phyloP scores from a whole-genome alignment of 2,329 filamentous ascomycete genomes.

The Diaporthe helianthi region DNA sequence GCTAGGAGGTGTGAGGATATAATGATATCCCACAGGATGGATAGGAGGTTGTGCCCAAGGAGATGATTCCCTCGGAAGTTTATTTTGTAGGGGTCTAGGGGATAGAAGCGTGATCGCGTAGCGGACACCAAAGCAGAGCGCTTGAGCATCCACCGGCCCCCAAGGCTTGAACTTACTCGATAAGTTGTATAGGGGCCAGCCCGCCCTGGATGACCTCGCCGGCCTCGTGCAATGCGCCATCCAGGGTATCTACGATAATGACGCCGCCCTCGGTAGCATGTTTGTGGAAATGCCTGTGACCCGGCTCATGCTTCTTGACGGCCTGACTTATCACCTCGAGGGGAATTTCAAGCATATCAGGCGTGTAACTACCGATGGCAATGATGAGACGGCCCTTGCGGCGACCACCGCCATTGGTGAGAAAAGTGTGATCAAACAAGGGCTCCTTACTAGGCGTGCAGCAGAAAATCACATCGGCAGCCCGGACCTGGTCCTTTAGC shows the following conservation, averaged over 20 bases:
- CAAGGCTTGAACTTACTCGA: constrained; percentile 64
- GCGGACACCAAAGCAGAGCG: too few species aligned
- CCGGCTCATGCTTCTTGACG: constrained; percentile 51
- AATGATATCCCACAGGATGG: too few species aligned
- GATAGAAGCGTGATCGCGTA: too few species aligned
- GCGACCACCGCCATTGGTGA: constrained; percentile 75
- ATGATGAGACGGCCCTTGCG: constrained; percentile 75
- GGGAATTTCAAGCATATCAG: constrained; percentile 83
- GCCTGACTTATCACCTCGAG: constrained; percentile 75
- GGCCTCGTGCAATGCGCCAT: constrained; percentile 80
- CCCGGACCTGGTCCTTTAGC: constrained; percentile 73
- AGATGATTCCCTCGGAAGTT: too few species aligned
- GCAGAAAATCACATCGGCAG: constrained; percentile 84
- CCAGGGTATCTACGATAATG: constrained; percentile 77
- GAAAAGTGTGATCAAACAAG: constrained; percentile 75
- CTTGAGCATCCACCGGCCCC: too few species aligned
- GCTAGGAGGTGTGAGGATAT: too few species aligned
- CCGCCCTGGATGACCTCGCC: constrained; percentile 86
- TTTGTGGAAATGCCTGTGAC: constrained; percentile 69
- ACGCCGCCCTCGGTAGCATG: constrained; percentile 69
- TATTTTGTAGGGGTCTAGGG: too few species aligned
- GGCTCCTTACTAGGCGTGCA: constrained; percentile 79
- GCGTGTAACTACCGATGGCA: constrained; percentile 73
- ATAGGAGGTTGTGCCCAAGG: too few species aligned
- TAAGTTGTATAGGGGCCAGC: constrained; percentile 75